Base-by-base conservation (phyloP, 2,329 filamentous ascomycete species). In the Fusarium napiforme region DNA sequence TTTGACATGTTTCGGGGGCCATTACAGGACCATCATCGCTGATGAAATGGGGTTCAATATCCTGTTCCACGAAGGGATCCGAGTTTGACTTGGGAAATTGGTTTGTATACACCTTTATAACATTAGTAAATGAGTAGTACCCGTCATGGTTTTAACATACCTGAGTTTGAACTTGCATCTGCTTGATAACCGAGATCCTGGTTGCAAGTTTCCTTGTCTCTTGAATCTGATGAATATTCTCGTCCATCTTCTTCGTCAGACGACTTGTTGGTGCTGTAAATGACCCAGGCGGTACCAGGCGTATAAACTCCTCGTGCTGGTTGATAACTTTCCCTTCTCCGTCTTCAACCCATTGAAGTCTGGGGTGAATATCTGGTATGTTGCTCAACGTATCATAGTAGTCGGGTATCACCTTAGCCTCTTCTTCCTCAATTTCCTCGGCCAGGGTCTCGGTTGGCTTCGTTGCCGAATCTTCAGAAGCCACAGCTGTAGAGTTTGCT, bases 81-180 rank as follows among this genome's bases (percentile, higher is more conserved):
- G 93, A 93, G 71, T 97, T 94, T 79, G 97, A 97, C 83, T 97
- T 98, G 73, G 96, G 95, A 78, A 99, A 99, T 81, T 99, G 96
- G 79, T 99, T 99, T 79, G 95, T 93, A 80, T 99, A 99, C 80
- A 97, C 93, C 93, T 96, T 39, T 21, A 28, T 16, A 46, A 36
- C 11, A 52, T 79, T 10, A 79, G 61, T 43, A 55, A 26, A 57
- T 28, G 39, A 62, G 28, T 45, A 39, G 34, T 9, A 34, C 37
- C 19, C 16, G 46, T 23, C 16, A 32, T 34, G 30, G n/a, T 30
- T 34, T 19, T 21, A 34, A 37, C 85, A 80, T 89, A 94, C 93
- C 89, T 98, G 96, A 58, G 95, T 94, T 82, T 99, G 96, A 60
- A 98, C 90, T 83, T 99, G 96, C 96, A 99, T 99, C 84, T 99